Conservation (phyloP, 805 yeast species). For the Candida argentea region DNA sequence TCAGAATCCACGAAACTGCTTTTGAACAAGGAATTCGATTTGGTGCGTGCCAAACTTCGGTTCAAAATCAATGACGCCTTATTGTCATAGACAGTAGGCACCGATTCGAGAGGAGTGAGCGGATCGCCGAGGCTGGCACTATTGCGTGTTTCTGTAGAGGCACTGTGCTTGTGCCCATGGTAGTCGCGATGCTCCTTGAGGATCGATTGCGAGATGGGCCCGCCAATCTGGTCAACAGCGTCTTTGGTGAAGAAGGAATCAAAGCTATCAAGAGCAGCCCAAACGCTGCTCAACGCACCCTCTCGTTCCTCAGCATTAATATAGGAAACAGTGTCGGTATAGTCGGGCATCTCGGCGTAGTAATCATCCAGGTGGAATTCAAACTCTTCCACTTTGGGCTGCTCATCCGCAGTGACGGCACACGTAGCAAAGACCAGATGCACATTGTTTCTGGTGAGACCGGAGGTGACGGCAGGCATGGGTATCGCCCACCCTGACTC, state of each 20-base stretch:
- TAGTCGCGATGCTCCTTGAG: slow-evolving; percentile 1
- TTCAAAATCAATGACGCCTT: slow-evolving; percentile 69
- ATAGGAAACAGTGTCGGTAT: slow-evolving; percentile 38
- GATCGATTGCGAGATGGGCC: slow-evolving; percentile 16
- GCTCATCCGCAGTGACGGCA: slow-evolving; percentile 32
- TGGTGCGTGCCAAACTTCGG: slow-evolving; percentile 60
- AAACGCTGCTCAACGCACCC: slow-evolving; percentile 77
- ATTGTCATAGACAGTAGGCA: slow-evolving; percentile 70
- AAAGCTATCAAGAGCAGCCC: slow-evolving; percentile 84
- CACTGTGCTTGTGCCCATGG: slow-evolving; percentile 30
- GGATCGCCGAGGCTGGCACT: slow-evolving; percentile 35
- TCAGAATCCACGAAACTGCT: slow-evolving; percentile 66
- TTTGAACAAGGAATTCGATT: slow-evolving; percentile 70
- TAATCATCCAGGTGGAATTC: slow-evolving; percentile 56
- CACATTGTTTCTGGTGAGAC: slow-evolving; percentile 82
- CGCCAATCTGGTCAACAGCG: slow-evolving; percentile 12
- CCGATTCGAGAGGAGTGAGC: slow-evolving; percentile 51
- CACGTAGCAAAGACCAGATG: slow-evolving; percentile 94
- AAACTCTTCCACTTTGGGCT: slow-evolving; percentile 21
- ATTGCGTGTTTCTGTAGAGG: slow-evolving; percentile 54
- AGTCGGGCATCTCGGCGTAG: slow-evolving; percentile 25
- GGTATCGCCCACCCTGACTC: slow-evolving; percentile 97
- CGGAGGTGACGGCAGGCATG: slow-evolving; percentile 86
- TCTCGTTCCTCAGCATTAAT: slow-evolving; percentile 51
- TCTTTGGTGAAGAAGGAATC: slow-evolving; percentile 82